These are phyloP conservation scores for Apiotrichum gamsii DNA, from an alignment of 1,284 basidiomycete species.

Conservation along the genomic window DNA sequence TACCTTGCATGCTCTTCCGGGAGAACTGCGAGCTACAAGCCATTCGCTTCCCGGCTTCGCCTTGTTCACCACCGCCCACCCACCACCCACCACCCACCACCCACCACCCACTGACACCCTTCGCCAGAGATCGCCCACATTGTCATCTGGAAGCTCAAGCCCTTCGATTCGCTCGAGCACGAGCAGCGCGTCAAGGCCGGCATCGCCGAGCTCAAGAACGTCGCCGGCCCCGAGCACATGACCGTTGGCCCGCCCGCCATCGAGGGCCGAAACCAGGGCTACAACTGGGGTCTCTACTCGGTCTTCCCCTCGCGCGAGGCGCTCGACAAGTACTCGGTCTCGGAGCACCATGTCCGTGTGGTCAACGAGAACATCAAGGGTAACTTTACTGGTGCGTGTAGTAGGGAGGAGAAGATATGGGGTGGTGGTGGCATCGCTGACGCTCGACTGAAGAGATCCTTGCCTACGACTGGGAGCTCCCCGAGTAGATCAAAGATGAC, in stretches of 20 bases:
- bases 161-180: constrained; percentile 24
- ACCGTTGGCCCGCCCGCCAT: constrained; percentile 40
- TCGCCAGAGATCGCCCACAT: constrained; percentile 47
- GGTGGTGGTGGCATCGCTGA: background rate
- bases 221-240: constrained; percentile 34
- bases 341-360: constrained; percentile 38
- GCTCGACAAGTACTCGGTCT: constrained; percentile 43
- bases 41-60: no score
- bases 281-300: constrained; percentile 45
- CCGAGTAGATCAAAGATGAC: no score
- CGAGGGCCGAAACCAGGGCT: constrained; percentile 42
- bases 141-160: constrained; percentile 44
- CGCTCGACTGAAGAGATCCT: constrained; percentile 35
- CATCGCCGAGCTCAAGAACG: constrained; percentile 33
- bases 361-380: constrained; percentile 41
- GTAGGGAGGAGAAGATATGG: background rate
- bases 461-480: constrained; percentile 48
- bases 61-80: background rate
- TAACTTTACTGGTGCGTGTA: constrained; percentile 40
- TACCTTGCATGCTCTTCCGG: no score
- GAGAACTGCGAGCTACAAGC: no score
- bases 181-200: constrained; percentile 25
- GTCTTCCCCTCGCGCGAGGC: constrained; percentile 36
- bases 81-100: background rate
- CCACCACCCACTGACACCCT: background rate